Percentiles rank a stretch among this genome's conserved stretches.
These are phyloP conservation scores for Prinsepia uniflora DNA, from an alignment of 306 rosid genomes.

Conservation along the genomic window DNA sequence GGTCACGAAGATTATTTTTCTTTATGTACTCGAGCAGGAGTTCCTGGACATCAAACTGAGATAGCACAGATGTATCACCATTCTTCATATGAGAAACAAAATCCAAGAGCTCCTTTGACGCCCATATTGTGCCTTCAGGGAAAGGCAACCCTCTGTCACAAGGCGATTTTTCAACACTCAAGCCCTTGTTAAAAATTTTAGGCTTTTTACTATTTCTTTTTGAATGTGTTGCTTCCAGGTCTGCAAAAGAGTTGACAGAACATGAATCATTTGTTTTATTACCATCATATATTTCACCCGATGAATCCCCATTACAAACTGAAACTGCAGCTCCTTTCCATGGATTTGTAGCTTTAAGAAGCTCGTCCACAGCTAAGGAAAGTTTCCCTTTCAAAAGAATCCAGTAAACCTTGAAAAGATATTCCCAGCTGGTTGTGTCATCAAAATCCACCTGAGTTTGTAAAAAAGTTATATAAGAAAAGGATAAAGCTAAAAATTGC, in stretches of 20 bases:
- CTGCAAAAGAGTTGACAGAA: conserved; percentile 50
- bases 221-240: conserved; percentile 42
- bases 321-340: conserved; percentile 45
- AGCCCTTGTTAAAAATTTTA: conserved; percentile 25
- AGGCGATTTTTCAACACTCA: conserved; percentile 34
- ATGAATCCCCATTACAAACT: conserved; percentile 38
- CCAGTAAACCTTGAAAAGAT: conserved; percentile 99
- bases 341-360: conserved; percentile 64
- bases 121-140: conserved; percentile 63
- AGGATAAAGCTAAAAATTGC: background rate
- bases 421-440: conserved; percentile 97
- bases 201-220: conserved; percentile 41
- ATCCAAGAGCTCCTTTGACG: conserved; percentile 80
- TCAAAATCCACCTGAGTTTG: conserved; percentile 88
- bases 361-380: conserved; percentile 77
- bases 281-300: conserved; percentile 37
- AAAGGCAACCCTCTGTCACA: conserved; percentile 31
- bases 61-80: conserved; percentile 60
- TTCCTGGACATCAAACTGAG: conserved; percentile 64
- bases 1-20: conserved; percentile 78
- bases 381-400: conserved; percentile 59
- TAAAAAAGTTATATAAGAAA: conserved; percentile 19
- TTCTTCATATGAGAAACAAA: conserved; percentile 85
- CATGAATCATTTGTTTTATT: conserved; percentile 44
- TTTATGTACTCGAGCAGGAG: conserved; percentile 70